phyloP scores from a whole-genome alignment of 441 rosid genomes.

The Aquilaria agallochum region DNA sequence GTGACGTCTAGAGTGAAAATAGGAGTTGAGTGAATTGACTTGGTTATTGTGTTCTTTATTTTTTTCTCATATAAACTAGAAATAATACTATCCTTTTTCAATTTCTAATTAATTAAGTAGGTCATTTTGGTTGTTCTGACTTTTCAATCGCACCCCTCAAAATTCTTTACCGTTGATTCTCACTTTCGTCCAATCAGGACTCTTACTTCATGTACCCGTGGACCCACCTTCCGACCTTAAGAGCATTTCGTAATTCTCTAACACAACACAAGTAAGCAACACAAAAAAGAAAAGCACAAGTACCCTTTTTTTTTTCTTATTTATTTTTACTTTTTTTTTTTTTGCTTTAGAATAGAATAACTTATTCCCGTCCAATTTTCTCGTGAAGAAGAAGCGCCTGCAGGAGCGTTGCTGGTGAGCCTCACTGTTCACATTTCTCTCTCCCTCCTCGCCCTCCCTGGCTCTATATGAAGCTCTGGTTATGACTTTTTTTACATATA shows the following conservation, averaged over 20 bases:
- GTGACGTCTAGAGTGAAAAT: too few species aligned
- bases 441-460: not conserved
- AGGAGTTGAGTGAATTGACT: too few species aligned
- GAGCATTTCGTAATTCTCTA: not conserved
- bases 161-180: not conserved
- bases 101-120: not conserved
- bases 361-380: not conserved
- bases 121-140: not conserved
- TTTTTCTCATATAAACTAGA: too few species aligned
- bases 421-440: conserved; percentile 4
- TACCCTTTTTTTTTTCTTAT: too few species aligned
- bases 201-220: not conserved
- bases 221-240: not conserved
- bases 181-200: conserved; percentile 1
- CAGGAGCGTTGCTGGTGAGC: conserved; percentile 2
- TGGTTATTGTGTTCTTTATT: too few species aligned
- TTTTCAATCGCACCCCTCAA: not conserved
- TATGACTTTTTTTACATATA: too few species aligned
- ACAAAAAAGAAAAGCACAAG: not conserved
- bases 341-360: too few species aligned
- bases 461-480: not conserved
- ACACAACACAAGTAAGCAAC: not conserved
- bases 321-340: too few species aligned
- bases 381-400: conserved; percentile 17
- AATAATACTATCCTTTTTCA: not conserved